A percentile compares a stretch with the other conserved stretches of the same genome.
phyloP scores from a whole-genome alignment of 257 asterid species.

The Solanum sejunctum region DNA sequence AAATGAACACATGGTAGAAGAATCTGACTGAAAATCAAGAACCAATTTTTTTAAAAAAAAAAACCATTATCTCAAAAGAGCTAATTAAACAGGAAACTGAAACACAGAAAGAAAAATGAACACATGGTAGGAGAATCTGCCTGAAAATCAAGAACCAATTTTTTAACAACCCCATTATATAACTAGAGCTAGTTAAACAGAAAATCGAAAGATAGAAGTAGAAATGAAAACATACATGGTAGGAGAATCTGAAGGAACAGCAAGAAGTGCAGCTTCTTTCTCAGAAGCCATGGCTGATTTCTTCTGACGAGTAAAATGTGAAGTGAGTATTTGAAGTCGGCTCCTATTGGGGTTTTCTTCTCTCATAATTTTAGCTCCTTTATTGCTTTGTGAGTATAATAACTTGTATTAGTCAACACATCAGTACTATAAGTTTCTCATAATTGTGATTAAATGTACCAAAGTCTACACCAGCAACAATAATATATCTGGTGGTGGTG shows the following conservation, averaged over 20 bases:
- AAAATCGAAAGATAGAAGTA: neutral
- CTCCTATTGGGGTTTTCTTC: slow-evolving; percentile 6
- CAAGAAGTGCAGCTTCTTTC: slow-evolving; percentile 78
- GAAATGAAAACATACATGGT: slow-evolving; percentile 19
- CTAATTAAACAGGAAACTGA: neutral
- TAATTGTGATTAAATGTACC: too few species aligned
- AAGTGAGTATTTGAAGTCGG: slow-evolving; percentile 30
- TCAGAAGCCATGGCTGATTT: slow-evolving; percentile 67
- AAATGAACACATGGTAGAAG: slow-evolving; percentile 32
- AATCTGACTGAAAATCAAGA: slow-evolving; percentile 18
- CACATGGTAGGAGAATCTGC: slow-evolving; percentile 36
- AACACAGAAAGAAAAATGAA: neutral
- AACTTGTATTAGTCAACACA: neutral
- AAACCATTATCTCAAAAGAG: neutral
- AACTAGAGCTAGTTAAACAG: neutral
- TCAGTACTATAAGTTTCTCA: neutral
- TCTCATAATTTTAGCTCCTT: neutral
- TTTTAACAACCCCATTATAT: neutral
- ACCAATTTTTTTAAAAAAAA: neutral
- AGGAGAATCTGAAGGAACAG: slow-evolving; percentile 62
- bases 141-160: slow-evolving; percentile 19
- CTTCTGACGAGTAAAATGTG: slow-evolving; percentile 21
- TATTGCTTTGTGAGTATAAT: neutral
- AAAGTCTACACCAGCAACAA: too few species aligned
- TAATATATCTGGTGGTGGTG: too few species aligned